Base-by-base conservation (phyloP, 306 rosid genomes). In the Quercus suber region DNA sequence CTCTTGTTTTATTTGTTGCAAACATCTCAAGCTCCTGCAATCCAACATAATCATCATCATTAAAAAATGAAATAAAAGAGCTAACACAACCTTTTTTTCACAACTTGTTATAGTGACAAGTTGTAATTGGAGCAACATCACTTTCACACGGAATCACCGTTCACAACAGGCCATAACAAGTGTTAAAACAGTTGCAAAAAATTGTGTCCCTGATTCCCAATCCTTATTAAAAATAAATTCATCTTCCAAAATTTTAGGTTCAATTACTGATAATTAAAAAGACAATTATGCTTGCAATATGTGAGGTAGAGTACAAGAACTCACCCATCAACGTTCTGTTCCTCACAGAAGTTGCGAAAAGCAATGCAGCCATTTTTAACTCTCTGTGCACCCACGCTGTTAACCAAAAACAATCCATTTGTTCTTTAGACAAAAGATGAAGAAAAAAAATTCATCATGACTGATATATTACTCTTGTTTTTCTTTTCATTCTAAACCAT, bases 371-470 rank as follows among this genome's bases (percentile, higher is more conserved):
- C 83, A 84, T 96, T 89, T 81, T 90, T 93, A 9, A 96, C 99
- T 88, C 93, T 86, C 67, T 83, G 90, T n/a, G 99, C 99, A 0
- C 99, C 99, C 79, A 96, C 82, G 86, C 99, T 96, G 92, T 72
- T 73, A 5, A 51, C 19, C 82, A 84, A 25, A 78, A 77, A 35
- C 0, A 8, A 78, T 71, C 78, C 69, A 76, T 35, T 78, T 79
- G 20, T 76, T 80, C 69, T 45, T 25, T 65, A 78, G 78, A 71
- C 31, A 70, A 17, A 63, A 35, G 69, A 79, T 58, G 12, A 63
- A 15, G 13, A 25, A 49, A 82, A 37, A 28, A 20, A 60, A 11
- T 6, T 59, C 35, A 45, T 31, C 11, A 21, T 53, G 20, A n/a
- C 18, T 49, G n/a, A 14, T n/a, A 21, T 9, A 55, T 43, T 55